Evolutionary conservation across 1,284 basidiomycete genomes (phyloP).

Genomic region (Boletus mariae): DNA sequence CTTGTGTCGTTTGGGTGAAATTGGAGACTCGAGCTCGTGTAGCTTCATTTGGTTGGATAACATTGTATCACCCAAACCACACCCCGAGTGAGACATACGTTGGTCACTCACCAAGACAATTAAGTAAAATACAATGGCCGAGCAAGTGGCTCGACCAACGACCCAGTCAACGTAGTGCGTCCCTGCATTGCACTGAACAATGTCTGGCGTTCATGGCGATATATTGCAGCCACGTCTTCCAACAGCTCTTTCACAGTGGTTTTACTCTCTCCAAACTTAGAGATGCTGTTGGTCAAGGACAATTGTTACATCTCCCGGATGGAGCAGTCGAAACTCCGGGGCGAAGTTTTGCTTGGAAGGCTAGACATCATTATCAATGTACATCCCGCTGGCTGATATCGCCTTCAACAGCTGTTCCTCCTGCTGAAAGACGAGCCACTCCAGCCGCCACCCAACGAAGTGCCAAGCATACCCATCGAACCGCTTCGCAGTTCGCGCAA

Average conservation of each 20-base stretch:
- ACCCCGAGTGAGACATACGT: neutral
- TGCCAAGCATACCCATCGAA: constrained; percentile 43
- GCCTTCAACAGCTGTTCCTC: constrained; percentile 53
- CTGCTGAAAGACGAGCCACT: constrained; percentile 52
- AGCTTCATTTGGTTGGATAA: too few species aligned
- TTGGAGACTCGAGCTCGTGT: too few species aligned
- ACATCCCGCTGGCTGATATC: constrained; percentile 2
- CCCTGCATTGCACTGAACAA: neutral
- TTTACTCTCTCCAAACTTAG: constrained; percentile 57
- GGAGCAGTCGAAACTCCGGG: constrained; percentile 51
- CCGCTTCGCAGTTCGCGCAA: constrained; percentile 47
- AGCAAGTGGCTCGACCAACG: constrained; percentile 25
- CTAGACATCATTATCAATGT: constrained; percentile 28
- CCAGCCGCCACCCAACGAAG: constrained; percentile 43
- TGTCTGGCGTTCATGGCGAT: neutral
- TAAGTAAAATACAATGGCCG: constrained; percentile 17
- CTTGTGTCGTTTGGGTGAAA: too few species aligned
- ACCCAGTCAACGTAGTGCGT: constrained; percentile 25
- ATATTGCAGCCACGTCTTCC: too few species aligned
- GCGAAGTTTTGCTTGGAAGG: constrained; percentile 80
- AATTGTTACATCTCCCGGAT: constrained; percentile 45
- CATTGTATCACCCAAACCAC: too few species aligned
- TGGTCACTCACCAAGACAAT: neutral
- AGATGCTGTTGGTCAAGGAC: constrained; percentile 59
- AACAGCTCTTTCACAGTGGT: constrained; percentile 20